Evolutionary conservation across 2,329 filamentous ascomycete genomes (phyloP).

Genomic region (Bertia moriformis): DNA sequence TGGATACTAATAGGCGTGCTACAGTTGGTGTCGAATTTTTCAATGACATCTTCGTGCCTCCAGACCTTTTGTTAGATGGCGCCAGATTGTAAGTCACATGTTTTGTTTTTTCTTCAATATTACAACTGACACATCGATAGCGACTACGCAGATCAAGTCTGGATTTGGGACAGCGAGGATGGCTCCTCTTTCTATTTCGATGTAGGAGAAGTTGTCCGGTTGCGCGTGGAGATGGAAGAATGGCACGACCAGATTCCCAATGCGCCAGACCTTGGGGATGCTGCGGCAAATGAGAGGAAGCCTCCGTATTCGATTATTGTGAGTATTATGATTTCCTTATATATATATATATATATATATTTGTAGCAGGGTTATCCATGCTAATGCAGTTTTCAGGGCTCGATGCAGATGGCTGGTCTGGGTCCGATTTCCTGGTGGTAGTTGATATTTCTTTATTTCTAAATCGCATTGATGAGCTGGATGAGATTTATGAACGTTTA

Average conservation of each 20-base stretch:
- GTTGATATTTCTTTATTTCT: too few relatives aligned
- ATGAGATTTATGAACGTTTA: too few relatives aligned
- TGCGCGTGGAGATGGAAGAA: slow-evolving; percentile 47
- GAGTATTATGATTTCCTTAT: slow-evolving; percentile 4
- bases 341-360: too few relatives aligned
- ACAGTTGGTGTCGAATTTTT: slow-evolving; percentile 46
- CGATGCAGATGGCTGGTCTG: neutral
- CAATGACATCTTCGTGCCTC: slow-evolving; percentile 42
- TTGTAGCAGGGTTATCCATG: too few relatives aligned
- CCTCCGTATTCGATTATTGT: slow-evolving; percentile 29
- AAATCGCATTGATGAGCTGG: too few relatives aligned
- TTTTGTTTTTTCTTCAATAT: neutral
- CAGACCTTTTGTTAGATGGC: slow-evolving; percentile 30
- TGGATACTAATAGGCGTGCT: too few relatives aligned
- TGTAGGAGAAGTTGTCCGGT: slow-evolving; percentile 40
- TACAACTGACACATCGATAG: slow-evolving; percentile 14
- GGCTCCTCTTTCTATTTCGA: slow-evolving; percentile 42
- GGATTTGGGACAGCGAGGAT: slow-evolving; percentile 42
- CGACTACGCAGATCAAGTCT: slow-evolving; percentile 35
- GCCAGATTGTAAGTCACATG: slow-evolving; percentile 29
- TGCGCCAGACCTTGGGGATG: slow-evolving; percentile 27
- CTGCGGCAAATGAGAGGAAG: slow-evolving; percentile 15
- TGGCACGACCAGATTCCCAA: slow-evolving; percentile 44
- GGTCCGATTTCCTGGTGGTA: neutral
- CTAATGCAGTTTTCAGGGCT: too few relatives aligned